Evolutionary conservation across 2,329 filamentous ascomycete genomes (phyloP).

Genomic region (Trichoderma sp.): DNA sequence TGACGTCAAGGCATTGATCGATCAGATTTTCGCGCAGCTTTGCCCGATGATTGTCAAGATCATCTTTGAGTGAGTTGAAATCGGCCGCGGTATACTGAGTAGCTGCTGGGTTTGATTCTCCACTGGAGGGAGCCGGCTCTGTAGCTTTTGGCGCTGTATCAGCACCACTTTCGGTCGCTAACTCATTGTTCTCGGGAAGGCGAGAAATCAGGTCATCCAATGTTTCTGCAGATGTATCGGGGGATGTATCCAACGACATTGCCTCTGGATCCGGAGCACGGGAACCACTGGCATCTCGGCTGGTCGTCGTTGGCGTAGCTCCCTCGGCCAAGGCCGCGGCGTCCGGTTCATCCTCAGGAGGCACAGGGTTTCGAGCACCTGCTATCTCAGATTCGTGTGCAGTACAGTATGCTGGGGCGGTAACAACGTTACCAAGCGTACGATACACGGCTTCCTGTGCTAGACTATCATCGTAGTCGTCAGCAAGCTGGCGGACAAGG

Average conservation of each 20-base stretch:
- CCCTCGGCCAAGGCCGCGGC: constrained; percentile 33
- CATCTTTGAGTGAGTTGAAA: constrained; percentile 57
- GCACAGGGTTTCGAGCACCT: constrained; percentile 66
- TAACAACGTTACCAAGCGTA: constrained; percentile 63
- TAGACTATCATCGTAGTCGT: constrained; percentile 54
- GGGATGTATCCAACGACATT: constrained; percentile 39
- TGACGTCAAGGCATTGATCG: constrained; percentile 84
- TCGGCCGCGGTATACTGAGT: constrained; percentile 22
- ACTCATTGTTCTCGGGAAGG: constrained; percentile 25
- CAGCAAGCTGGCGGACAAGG: constrained; percentile 35
- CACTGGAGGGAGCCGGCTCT: constrained; percentile 16
- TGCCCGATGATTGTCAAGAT: constrained; percentile 72
- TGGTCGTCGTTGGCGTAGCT: constrained; percentile 21
- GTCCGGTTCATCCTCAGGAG: constrained; percentile 52
- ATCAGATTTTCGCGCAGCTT: constrained; percentile 76
- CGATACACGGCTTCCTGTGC: constrained; percentile 79
- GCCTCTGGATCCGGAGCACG: constrained; percentile 34
- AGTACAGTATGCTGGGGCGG: constrained; percentile 72
- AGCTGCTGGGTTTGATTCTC: constrained; percentile 20
- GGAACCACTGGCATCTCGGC: constrained; percentile 29
- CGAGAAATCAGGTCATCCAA: constrained; percentile 32
- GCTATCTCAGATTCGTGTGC: constrained; percentile 58
- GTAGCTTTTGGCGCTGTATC: constrained; percentile 21
- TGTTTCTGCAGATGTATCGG: constrained; percentile 31
- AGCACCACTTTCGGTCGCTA: constrained; percentile 26